Percentiles rank a stretch among this genome's conserved stretches.
phyloP scores from a whole-genome alignment of 108 stramenopile species.

The Pseudonitzschia pungens region DNA sequence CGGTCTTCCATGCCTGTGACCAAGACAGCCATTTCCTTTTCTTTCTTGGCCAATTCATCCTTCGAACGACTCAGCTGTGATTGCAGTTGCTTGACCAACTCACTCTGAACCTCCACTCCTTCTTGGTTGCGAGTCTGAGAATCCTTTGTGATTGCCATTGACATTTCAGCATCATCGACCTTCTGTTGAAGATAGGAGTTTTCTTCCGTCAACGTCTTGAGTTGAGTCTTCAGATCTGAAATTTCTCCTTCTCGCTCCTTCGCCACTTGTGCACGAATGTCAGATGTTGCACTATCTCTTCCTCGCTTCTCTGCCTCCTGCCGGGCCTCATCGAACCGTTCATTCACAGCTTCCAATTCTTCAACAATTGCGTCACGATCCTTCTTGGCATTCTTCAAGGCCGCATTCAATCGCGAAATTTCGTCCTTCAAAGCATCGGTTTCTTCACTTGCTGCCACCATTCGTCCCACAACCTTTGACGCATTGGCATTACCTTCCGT shows the following conservation, averaged over 20 bases:
- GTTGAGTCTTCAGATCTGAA: conserved; percentile 37
- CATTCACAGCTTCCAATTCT: conserved; percentile 75
- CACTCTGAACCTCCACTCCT: conserved; percentile 47
- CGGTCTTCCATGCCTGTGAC: conserved; percentile 42
- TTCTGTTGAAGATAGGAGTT: conserved; percentile 59
- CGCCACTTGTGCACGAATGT: conserved; percentile 44
- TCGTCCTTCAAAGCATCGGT: conserved; percentile 54
- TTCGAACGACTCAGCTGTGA: conserved; percentile 59
- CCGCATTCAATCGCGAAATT: conserved; percentile 57
- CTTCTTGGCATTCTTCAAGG: conserved; percentile 69
- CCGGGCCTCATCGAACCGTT: conserved; percentile 71
- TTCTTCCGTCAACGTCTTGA: conserved; percentile 47
- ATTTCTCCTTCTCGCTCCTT: conserved; percentile 50
- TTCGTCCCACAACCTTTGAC: conserved; percentile 50
- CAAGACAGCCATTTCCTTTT: conserved; percentile 53
- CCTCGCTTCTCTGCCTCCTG: conserved; percentile 51
- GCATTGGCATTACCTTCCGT: conserved; percentile 59
- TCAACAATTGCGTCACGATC: conserved; percentile 61
- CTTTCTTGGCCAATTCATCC: conserved; percentile 61
- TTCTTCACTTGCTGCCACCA: conserved; percentile 39
- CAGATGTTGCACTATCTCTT: conserved; percentile 24
- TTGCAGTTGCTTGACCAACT: conserved; percentile 68
- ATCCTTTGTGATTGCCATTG: conserved; percentile 43
- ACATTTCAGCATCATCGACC: conserved; percentile 63
- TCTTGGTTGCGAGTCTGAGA: conserved; percentile 33